Evolutionary conservation across 345 rosid species (phyloP).

Genomic region (Chamaenerion angustifolium): DNA sequence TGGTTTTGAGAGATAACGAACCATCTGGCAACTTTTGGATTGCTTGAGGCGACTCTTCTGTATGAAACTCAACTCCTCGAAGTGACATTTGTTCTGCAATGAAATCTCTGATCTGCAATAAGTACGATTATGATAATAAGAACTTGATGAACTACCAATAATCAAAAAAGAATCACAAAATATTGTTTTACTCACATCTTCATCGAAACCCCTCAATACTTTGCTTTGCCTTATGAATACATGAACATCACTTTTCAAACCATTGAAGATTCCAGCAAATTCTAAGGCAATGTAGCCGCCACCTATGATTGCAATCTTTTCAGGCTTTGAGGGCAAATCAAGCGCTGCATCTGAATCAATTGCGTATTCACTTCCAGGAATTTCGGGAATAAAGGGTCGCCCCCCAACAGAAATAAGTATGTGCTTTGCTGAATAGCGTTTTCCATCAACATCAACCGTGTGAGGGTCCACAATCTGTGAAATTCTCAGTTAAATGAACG

Average conservation of each 20-base stretch:
- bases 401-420: constrained; percentile 84
- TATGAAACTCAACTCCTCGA: constrained; percentile 83
- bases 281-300: constrained; percentile 93
- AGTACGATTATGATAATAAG: background rate
- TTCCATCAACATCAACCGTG: constrained; percentile 81
- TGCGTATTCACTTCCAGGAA: constrained; percentile 72
- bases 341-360: constrained; percentile 94
- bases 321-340: constrained; percentile 78
- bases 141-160: background rate
- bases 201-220: constrained; percentile 89
- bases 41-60: constrained; percentile 80
- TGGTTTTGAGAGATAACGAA: constrained; percentile 68
- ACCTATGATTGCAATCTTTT: constrained; percentile 74
- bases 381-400: constrained; percentile 77
- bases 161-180: constrained; percentile 3
- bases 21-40: constrained; percentile 65
- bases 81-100: constrained; percentile 79
- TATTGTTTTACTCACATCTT: constrained; percentile 42
- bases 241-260: constrained; percentile 72
- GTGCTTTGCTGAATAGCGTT: constrained; percentile 52
- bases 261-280: constrained; percentile 86
- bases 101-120: constrained; percentile 71
- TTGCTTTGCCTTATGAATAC: constrained; percentile 87
- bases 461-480: constrained; percentile 71
- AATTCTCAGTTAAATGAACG: constrained; percentile 2